These are phyloP conservation scores for Acidomyces sp. DNA, from an alignment of 495 filamentous ascomycete species.

Conservation along the genomic window DNA sequence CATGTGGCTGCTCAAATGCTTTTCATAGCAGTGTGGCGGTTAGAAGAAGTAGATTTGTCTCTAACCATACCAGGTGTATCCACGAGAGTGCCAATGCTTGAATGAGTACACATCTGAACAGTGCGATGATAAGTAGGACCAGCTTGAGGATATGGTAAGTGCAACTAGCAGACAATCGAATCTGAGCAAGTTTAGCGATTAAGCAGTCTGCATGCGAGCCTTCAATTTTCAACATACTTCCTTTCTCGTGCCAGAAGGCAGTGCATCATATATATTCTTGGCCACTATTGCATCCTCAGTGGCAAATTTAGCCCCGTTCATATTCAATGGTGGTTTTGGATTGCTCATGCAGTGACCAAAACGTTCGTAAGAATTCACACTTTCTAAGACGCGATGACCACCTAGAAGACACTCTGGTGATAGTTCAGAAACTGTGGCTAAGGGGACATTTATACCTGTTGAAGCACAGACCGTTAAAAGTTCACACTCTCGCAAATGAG, in stretches of 20 bases:
- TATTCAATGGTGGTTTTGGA: not conserved
- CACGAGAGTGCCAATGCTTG: not conserved
- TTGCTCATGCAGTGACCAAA: too few species aligned
- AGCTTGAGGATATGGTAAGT: not conserved
- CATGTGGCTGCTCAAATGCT: not conserved
- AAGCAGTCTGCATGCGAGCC: too few species aligned
- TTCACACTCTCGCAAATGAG: not conserved
- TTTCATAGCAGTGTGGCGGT: not conserved
- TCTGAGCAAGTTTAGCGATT: not conserved
- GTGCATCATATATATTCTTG: not conserved
- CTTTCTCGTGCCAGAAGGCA: not conserved
- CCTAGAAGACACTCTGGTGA: too few species aligned
- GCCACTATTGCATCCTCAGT: not conserved
- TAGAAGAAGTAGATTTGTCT: not conserved
- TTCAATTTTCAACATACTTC: too few species aligned
- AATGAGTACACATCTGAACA: not conserved
- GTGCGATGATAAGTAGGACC: constrained; percentile 1
- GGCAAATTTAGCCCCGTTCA: not conserved
- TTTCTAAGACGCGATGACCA: too few species aligned
- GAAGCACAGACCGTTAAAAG: not conserved
- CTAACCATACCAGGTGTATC: not conserved
- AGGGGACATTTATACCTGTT: not conserved
- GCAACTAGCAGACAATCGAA: not conserved
- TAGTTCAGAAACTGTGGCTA: not conserved
- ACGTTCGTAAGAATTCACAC: too few species aligned